Evolutionary conservation across 1,139 yeast genomes (phyloP).

Genomic region (Geotrichum restrictum): DNA sequence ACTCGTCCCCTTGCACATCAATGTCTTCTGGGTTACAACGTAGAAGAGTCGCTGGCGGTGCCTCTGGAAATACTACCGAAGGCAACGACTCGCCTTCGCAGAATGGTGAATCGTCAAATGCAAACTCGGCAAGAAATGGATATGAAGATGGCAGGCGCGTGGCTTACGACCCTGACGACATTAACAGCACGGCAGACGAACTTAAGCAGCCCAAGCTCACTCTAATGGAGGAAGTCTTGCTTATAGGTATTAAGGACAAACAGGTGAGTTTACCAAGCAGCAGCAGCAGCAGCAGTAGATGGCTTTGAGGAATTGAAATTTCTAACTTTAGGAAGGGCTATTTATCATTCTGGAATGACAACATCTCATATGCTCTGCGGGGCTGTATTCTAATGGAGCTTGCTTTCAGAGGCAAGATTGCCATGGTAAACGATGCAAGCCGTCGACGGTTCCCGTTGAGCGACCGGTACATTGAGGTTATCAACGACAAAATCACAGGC

Average conservation of each 20-base stretch:
- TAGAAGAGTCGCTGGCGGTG: conserved; percentile 43
- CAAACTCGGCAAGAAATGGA: conserved; percentile 15
- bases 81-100: conserved; percentile 6
- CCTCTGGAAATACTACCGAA: conserved; percentile 8
- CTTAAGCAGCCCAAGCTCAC: conserved; percentile 67
- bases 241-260: conserved; percentile 89
- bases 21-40: conserved; percentile 46
- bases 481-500: conserved; percentile 84
- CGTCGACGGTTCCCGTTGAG: conserved; percentile 82
- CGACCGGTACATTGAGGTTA: conserved; percentile 82
- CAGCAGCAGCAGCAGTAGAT: no score
- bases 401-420: conserved; percentile 83
- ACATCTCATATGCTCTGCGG: conserved; percentile 89
- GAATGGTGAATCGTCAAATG: conserved; percentile 14
- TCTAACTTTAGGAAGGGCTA: conserved; percentile 51
- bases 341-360: conserved; percentile 96
- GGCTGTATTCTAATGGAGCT: conserved; percentile 91
- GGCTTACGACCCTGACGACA: conserved; percentile 79
- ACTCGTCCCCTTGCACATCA: not conserved
- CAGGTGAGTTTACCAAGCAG: conserved; percentile 41
- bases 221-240: conserved; percentile 90
- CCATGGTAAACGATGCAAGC: conserved; percentile 90
- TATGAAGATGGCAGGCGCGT: conserved; percentile 51
- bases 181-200: conserved; percentile 49
- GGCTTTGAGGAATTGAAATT: no score